Percentiles rank a stretch among this genome's conserved stretches.
phyloP scores from a whole-genome alignment of 202 grass and related monocot genomes.

The Zoysia matrella region DNA sequence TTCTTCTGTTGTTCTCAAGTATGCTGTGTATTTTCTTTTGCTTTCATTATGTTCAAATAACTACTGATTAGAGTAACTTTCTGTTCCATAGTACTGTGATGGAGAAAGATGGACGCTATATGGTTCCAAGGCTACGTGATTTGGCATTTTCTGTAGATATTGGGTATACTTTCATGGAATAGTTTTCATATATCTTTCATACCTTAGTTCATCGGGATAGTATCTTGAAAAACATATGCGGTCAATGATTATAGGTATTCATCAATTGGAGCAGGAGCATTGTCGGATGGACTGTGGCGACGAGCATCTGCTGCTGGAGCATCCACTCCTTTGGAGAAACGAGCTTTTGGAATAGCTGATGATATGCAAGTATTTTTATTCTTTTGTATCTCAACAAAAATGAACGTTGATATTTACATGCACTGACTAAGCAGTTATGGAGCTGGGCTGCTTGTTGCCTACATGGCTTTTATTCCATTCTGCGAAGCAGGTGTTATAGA shows the following conservation, averaged over 20 bases:
- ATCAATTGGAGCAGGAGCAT: slow-evolving; percentile 50
- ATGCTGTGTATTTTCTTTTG: slow-evolving; percentile 34
- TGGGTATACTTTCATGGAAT: slow-evolving; percentile 47
- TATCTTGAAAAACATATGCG: slow-evolving; percentile 18
- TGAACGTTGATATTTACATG: slow-evolving; percentile 5
- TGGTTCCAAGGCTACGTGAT: slow-evolving; percentile 76
- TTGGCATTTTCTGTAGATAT: slow-evolving; percentile 97
- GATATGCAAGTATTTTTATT: slow-evolving; percentile 66
- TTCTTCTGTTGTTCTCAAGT: slow-evolving; percentile 91
- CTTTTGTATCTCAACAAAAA: slow-evolving; percentile 26
- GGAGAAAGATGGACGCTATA: slow-evolving; percentile 71
- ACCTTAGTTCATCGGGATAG: slow-evolving; percentile 14
- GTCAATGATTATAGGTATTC: slow-evolving; percentile 62
- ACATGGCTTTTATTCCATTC: slow-evolving; percentile 96
- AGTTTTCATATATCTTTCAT: background rate
- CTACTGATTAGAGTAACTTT: slow-evolving; percentile 27
- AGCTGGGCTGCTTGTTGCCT: slow-evolving; percentile 90
- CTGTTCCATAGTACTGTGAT: slow-evolving; percentile 58
- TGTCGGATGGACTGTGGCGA: slow-evolving; percentile 76
- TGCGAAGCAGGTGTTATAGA: slow-evolving; percentile 80
- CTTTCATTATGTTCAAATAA: slow-evolving; percentile 31
- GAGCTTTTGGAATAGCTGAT: slow-evolving; percentile 92
- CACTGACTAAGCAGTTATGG: slow-evolving; percentile 67
- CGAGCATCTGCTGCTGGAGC: slow-evolving; percentile 81
- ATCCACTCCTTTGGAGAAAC: slow-evolving; percentile 83